phyloP scores from a whole-genome alignment of 768 basidiomycete species.

The Rhodosporidiobolus odoratus region DNA sequence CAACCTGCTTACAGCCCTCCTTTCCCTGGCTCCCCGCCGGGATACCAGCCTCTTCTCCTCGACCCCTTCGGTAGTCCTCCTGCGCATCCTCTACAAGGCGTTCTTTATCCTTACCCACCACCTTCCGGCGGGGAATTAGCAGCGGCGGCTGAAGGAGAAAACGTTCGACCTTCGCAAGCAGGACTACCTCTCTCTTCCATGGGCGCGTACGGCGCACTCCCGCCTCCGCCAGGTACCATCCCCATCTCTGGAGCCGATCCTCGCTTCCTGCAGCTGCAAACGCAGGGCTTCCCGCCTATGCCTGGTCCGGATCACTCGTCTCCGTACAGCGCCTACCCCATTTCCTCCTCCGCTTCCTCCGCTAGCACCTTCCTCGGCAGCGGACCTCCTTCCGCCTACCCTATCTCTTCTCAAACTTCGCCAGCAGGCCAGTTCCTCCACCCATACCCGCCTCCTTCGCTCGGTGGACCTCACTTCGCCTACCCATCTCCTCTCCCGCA shows the following conservation, averaged over 20 bases:
- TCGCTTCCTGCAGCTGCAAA: neutral
- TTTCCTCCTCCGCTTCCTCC: neutral
- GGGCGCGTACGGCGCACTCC: neutral
- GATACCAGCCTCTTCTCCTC: neutral
- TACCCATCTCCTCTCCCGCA: neutral
- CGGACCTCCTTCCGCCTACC: constrained; percentile 11
- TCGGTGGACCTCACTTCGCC: neutral
- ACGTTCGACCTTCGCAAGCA: neutral
- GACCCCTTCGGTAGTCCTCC: neutral
- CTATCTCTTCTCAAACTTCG: constrained; percentile 1
- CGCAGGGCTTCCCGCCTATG: neutral
- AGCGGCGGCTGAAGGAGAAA: neutral
- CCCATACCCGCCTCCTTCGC: neutral
- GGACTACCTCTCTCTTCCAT: neutral
- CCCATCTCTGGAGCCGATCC: neutral
- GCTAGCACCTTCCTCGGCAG: neutral
- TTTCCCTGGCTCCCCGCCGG: neutral
- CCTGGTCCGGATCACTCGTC: neutral
- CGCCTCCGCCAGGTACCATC: neutral
- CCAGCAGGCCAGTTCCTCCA: neutral
- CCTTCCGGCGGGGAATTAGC: neutral
- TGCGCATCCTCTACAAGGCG: neutral
- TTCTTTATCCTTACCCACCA: neutral
- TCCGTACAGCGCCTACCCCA: neutral
- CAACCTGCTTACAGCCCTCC: neutral